Evolutionary conservation across 768 basidiomycete genomes (phyloP), one percentile per base, ranked within the genome.

Genomic region (Hericium coralloides): DNA sequence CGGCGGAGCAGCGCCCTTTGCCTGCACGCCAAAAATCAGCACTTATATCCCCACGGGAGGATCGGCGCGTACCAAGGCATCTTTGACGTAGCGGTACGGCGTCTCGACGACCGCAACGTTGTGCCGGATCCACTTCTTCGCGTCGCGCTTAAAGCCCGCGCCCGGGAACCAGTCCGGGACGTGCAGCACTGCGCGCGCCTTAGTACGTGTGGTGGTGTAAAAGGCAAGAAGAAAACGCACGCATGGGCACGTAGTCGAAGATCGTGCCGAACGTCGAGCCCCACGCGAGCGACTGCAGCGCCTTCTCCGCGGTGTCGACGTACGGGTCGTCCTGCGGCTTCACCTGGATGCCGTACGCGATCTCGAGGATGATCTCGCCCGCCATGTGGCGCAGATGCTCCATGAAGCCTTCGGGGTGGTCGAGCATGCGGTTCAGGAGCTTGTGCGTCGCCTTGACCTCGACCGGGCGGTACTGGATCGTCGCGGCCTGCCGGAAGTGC

Each of bases 381-480:
- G 23, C 23, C 22, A 50, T 25, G 22, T 45, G 43, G 43, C 43
- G 43, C n/a, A 45, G 49, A 9, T 67, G 68, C n/a, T 62, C 68
- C 63, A 71, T 63, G 57, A 76, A 74, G 38, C 71, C 68, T 1
- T 74, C 69, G 9, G 75, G 77, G 1, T 69, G 49, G 70, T 64
- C 70, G 73, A 76, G 15, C 26, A 50, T 25, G 49, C 49, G 23
- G 20, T 18, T 17, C 15, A 50, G 26, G 10, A 50, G 26, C 20
- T 17, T 20, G 22, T 36, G 49, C 22, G 49, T 36, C 26, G 22
- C 49, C 49, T 50, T 23, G 26, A 50, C 49, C 23, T 25, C 23
- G 25, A 36, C 26, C 9, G 49, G 49, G 14, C 49, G 26, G 26
- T 50, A 50, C 22, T 25, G 23, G 20, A 36, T 17, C 8, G 25